Evolutionary conservation across 2,329 filamentous ascomycete genomes (phyloP), one percentile per base, ranked within the genome.

Genomic region (Xylariomycetidae sp.): DNA sequence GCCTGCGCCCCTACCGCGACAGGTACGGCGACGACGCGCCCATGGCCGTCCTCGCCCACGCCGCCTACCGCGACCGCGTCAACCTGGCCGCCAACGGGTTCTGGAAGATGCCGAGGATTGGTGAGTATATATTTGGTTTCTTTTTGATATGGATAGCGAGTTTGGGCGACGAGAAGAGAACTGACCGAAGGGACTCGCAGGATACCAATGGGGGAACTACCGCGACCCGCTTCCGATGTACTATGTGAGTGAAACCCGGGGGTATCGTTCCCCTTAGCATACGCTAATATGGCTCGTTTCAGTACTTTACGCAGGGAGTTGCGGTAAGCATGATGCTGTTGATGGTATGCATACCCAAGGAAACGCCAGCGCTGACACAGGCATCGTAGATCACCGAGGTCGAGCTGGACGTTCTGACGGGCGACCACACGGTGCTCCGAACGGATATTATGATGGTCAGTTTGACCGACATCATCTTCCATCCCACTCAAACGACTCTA

Each of bases 271-370:
- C n/a, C n/a, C n/a, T n/a, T n/a, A n/a, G n/a, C n/a, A n/a, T n/a
- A n/a, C n/a, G n/a, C n/a, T n/a, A n/a, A n/a, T n/a, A n/a, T n/a
- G n/a, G n/a, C n/a, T n/a, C n/a, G n/a, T n/a, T n/a, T n/a, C n/a
- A n/a, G 65, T 96, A 96, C 70, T 95, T 95, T 64, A 95, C 90
- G 0, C 89, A 95, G 59, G 90, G 90, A 32, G 87, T 95, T 4
- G 78, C 89, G 6, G 8, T n/a, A n/a, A n/a, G n/a, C n/a, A n/a
- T n/a, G n/a, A n/a, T n/a, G n/a, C n/a, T n/a, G n/a, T n/a, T n/a
- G n/a, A n/a, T n/a, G n/a, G n/a, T n/a, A n/a, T n/a, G n/a, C n/a
- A n/a, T n/a, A n/a, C n/a, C n/a, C n/a, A n/a, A n/a, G n/a, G n/a
- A n/a, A n/a, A n/a, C n/a, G n/a, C n/a, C n/a, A n/a, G n/a, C n/a